Evolutionary conservation across 805 yeast genomes (phyloP).

Genomic region (Yarrowia sp.): DNA sequence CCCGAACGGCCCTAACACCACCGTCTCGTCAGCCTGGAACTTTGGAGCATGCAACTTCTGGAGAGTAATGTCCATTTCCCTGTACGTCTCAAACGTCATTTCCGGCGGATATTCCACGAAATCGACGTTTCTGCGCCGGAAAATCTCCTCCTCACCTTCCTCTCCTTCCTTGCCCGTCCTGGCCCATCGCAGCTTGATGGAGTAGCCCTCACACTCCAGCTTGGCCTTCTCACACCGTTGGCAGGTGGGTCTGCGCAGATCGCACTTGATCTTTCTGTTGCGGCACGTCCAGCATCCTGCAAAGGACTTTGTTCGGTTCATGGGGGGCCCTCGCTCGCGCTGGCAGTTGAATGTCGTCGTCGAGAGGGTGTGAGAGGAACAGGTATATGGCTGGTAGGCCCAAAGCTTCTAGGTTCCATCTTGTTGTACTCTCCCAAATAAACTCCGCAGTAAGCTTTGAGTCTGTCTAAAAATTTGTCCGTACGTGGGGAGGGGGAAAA

Average conservation of each 20-base stretch:
- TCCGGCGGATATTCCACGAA: constrained; percentile 74
- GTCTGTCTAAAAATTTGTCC: constrained; percentile 17
- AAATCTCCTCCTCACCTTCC: constrained; percentile 57
- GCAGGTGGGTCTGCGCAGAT: constrained; percentile 72
- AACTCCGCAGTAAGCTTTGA: neutral
- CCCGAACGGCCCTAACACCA: constrained; percentile 79
- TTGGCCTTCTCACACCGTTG: constrained; percentile 72
- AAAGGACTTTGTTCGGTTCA: constrained; percentile 69
- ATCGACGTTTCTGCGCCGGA: constrained; percentile 59
- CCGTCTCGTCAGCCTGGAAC: constrained; percentile 56
- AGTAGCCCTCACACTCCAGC: constrained; percentile 80
- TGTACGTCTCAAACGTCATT: constrained; percentile 69
- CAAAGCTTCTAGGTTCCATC: too few species aligned
- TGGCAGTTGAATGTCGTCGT: constrained; percentile 35
- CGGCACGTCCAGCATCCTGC: constrained; percentile 92
- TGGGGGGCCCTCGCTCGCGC: constrained; percentile 7
- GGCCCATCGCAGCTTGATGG: constrained; percentile 82
- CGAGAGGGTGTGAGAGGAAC: too few species aligned
- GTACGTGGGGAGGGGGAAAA: neutral
- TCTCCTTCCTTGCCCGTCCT: constrained; percentile 42
- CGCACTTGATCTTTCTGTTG: constrained; percentile 80
- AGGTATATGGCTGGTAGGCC: too few species aligned
- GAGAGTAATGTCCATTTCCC: constrained; percentile 79
- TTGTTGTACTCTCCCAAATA: too few species aligned
- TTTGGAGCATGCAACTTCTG: constrained; percentile 59